Conservation (phyloP, 106 monocot species). For the Dioscorea zingiberensis region DNA sequence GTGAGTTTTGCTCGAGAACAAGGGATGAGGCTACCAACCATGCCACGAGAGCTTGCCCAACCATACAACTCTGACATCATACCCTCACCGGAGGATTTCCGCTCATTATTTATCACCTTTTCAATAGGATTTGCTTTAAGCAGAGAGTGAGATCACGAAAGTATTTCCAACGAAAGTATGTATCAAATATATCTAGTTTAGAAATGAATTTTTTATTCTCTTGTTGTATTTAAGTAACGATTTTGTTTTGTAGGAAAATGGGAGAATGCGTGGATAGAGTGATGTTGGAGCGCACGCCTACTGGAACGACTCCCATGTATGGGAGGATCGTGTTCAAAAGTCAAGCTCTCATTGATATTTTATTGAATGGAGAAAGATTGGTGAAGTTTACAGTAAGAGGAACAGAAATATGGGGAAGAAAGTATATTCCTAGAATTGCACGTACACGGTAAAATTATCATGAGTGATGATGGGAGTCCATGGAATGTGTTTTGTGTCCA, state of each 20-base stretch:
- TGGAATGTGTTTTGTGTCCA: too few relatives aligned
- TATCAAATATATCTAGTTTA: too few relatives aligned
- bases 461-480: too few relatives aligned
- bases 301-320: constrained; percentile 28
- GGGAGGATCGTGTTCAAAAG: constrained; percentile 42
- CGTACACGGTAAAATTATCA: too few relatives aligned
- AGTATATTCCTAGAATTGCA: constrained; percentile 20
- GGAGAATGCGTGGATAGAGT: constrained; percentile 44
- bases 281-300: constrained; percentile 35
- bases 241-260: constrained; percentile 29
- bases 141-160: constrained; percentile 20
- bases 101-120: constrained; percentile 48
- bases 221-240: too few relatives aligned
- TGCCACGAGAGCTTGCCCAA: constrained; percentile 19
- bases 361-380: constrained; percentile 25
- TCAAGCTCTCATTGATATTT: constrained; percentile 27
- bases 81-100: constrained; percentile 16
- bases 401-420: constrained; percentile 39
- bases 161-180: constrained; percentile 51
- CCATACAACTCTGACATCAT: background rate
- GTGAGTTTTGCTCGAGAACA: constrained; percentile 1
- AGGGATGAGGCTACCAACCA: background rate
- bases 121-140: constrained; percentile 17
- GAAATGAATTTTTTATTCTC: too few relatives aligned
- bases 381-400: constrained; percentile 26